Evolutionary conservation across 169 alveolate species (phyloP).

Genomic region (Plasmodium cynomolgi): DNA sequence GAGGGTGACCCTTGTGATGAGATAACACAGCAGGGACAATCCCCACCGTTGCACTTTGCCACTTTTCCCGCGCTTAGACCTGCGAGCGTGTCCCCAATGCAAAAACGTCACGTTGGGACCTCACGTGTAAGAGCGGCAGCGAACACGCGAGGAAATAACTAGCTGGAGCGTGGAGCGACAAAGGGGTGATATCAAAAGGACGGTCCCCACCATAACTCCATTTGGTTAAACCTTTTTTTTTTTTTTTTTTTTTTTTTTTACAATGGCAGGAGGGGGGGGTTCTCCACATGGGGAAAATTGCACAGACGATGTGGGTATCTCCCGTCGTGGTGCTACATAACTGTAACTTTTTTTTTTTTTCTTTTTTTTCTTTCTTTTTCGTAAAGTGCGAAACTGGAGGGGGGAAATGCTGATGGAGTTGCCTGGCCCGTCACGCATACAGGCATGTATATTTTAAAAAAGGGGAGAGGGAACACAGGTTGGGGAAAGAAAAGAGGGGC

Average conservation of each 20-base stretch:
- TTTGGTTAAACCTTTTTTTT: neutral
- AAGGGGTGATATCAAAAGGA: neutral
- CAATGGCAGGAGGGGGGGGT: too few species aligned
- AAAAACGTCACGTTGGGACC: too few species aligned
- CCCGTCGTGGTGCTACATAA: too few species aligned
- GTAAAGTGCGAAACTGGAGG: neutral
- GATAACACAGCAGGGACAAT: neutral
- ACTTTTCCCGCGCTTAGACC: neutral
- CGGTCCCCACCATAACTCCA: neutral
- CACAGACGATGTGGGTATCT: too few species aligned
- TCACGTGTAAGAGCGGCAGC: neutral
- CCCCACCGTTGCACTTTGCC: neutral
- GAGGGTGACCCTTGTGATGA: neutral
- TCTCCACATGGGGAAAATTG: too few species aligned
- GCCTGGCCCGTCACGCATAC: neutral
- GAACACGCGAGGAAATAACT: neutral
- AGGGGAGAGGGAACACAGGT: neutral
- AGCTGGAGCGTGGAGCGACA: neutral
- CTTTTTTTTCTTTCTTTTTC: too few species aligned
- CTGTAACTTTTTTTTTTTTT: too few species aligned
- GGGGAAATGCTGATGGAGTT: neutral
- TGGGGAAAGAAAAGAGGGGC: neutral
- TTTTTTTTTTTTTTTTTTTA: too few species aligned
- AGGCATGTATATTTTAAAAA: neutral
- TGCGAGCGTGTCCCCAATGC: neutral